Evolutionary conservation across 2,329 filamentous ascomycete genomes (phyloP).

Genomic region (Phialophora chinensis): DNA sequence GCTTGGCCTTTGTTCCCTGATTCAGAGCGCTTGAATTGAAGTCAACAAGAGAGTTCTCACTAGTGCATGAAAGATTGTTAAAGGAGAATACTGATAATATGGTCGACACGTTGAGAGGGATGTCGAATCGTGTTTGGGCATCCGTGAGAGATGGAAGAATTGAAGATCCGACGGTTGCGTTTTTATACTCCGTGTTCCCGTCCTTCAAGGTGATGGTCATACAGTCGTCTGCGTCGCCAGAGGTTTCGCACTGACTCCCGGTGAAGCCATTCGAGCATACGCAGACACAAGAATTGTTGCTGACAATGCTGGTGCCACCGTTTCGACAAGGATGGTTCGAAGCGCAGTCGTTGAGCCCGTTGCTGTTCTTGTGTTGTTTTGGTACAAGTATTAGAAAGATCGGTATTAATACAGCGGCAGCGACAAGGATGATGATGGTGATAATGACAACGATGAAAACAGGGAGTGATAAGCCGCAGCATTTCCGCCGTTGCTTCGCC

Average conservation of each 20-base stretch:
- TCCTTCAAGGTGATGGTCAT: constrained; percentile 56
- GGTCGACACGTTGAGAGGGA: constrained; percentile 72
- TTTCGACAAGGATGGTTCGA: constrained; percentile 72
- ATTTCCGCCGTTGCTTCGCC: constrained; percentile 59
- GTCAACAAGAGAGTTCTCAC: constrained; percentile 85
- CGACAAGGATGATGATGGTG: constrained; percentile 72
- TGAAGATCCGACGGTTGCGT: constrained; percentile 81
- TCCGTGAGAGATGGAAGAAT: constrained; percentile 75
- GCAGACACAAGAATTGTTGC: constrained; percentile 75
- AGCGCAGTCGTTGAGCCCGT: constrained; percentile 59
- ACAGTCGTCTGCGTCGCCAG: constrained; percentile 50
- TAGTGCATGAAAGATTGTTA: constrained; percentile 76
- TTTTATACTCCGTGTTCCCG: constrained; percentile 51
- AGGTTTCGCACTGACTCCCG: constrained; percentile 62
- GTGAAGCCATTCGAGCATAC: constrained; percentile 90
- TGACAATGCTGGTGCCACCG: constrained; percentile 76
- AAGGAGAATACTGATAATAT: constrained; percentile 78
- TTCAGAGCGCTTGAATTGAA: constrained; percentile 47
- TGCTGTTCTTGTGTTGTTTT: constrained; percentile 49
- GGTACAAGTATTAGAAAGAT: constrained; percentile 67
- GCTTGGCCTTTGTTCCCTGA: constrained; percentile 30
- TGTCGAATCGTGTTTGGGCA: constrained; percentile 71
- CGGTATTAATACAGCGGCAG: constrained; percentile 82
- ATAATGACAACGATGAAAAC: constrained; percentile 71
- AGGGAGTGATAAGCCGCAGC: constrained; percentile 85